Evolutionary conservation across 495 filamentous ascomycete genomes (phyloP).

Genomic region (Trichocladium uniseriatum): DNA sequence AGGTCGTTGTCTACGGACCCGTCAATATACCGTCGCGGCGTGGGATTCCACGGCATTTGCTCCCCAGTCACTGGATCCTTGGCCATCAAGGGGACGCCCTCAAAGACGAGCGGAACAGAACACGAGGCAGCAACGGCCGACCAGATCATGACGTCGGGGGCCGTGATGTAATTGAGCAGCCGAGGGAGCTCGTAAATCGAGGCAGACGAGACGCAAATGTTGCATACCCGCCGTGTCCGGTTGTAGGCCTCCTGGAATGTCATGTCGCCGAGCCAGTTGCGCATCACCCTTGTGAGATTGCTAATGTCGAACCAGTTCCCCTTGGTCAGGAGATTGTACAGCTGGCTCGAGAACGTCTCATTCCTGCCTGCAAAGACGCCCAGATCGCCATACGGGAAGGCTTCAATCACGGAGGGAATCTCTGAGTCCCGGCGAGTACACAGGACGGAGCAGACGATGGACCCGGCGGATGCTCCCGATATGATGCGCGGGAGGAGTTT

Average conservation of each 20-base stretch:
- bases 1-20: slow-evolving; percentile 91
- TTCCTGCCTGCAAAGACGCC: slow-evolving; percentile 70
- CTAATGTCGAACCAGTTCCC: slow-evolving; percentile 77
- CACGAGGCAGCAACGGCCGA: slow-evolving; percentile 93
- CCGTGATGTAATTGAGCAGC: slow-evolving; percentile 85
- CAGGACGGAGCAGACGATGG: slow-evolving; percentile 79
- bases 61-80: slow-evolving; percentile 77
- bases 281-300: slow-evolving; percentile 74
- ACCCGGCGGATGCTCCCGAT: slow-evolving; percentile 88
- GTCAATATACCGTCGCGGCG: slow-evolving; percentile 79
- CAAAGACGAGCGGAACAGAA: slow-evolving; percentile 83
- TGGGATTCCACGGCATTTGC: slow-evolving; percentile 72
- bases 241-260: slow-evolving; percentile 97
- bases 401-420: slow-evolving; percentile 58
- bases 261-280: slow-evolving; percentile 66
- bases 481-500: slow-evolving; percentile 81
- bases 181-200: slow-evolving; percentile 79
- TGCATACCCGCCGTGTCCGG: slow-evolving; percentile 77
- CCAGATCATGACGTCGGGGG: slow-evolving; percentile 92
- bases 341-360: slow-evolving; percentile 57
- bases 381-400: slow-evolving; percentile 74
- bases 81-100: slow-evolving; percentile 63
- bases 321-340: slow-evolving; percentile 67
- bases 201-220: slow-evolving; percentile 84
- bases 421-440: slow-evolving; percentile 82